Base-by-base conservation (phyloP, 306 rosid genomes). In the Prunus mume region DNA sequence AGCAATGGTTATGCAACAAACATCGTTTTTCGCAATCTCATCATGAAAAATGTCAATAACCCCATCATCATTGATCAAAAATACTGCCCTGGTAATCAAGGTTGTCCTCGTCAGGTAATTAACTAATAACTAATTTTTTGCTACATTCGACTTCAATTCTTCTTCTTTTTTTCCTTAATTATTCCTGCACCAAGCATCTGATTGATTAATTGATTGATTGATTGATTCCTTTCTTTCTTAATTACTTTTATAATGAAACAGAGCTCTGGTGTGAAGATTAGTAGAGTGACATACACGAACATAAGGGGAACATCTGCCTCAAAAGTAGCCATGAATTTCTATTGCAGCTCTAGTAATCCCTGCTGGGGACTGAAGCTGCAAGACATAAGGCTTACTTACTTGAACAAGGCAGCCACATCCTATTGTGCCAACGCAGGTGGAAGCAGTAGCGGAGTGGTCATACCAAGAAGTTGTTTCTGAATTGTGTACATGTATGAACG, bases 251-350 rank as follows among this genome's bases (percentile, higher is more conserved):
- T 5, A 5, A 10, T 8, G n/a, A 9, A 15, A 52, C n/a, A 70
- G 90, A 76, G 12, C 71, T 89, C 92, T 8, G 86, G 90, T 0
- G 91, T 90, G 79, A 82, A 86, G 74, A 84, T 87, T n/a, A 87
- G 86, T 46, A 12, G 54, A 4, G 86, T 90, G 56, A 81, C 84
- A 15, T 90, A 73, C 84, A 78, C 75, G 30, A 74, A 88, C 20
- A 84, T 88, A 84, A 69, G 13, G 14, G 95, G 95, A 28, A 84
- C 85, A 64, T 87, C 95, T 27, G 68, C 76, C 14, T 68, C 86
- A 5, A 46, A 32, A 47, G 50, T 76, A 25, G 92, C 90, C 17
- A 83, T 90, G 14, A 86, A 83, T 34, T 83, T 90, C 62, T 75
- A 80, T 62, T 90, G 92, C 85, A 86, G 90, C 66, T 11, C 80